Evolutionary conservation across 768 basidiomycete genomes (phyloP).

Genomic region (Mycena venus): DNA sequence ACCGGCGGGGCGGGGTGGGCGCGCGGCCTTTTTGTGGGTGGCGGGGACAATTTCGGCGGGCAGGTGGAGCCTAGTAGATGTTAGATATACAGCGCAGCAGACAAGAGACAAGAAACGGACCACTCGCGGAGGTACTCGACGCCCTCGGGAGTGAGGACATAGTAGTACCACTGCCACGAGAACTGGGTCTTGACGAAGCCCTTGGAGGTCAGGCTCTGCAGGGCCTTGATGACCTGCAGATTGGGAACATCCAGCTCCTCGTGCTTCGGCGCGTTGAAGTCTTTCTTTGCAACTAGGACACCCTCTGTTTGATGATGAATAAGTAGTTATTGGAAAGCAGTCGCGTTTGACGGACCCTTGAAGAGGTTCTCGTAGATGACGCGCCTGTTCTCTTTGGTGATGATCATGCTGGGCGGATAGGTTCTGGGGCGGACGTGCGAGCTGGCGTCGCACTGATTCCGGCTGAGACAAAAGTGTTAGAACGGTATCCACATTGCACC

Average conservation of each 20-base stretch:
- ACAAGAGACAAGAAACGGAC: slow-evolving; percentile 46
- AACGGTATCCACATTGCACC: neutral
- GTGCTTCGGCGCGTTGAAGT: slow-evolving; percentile 97
- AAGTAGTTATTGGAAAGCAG: neutral
- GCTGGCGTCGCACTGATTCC: slow-evolving; percentile 29
- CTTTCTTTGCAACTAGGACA: slow-evolving; percentile 99
- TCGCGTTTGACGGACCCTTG: slow-evolving; percentile 79
- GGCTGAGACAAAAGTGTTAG: slow-evolving; percentile 5
- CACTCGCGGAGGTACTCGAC: slow-evolving; percentile 97
- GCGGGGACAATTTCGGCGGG: slow-evolving; percentile 96
- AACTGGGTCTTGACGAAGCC: slow-evolving; percentile 99
- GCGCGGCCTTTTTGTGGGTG: slow-evolving; percentile 97
- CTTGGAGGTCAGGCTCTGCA: slow-evolving; percentile 76
- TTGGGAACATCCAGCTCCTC: slow-evolving; percentile 86
- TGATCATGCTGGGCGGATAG: slow-evolving; percentile 85
- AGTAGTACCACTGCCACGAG: slow-evolving; percentile 99
- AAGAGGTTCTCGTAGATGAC: slow-evolving; percentile 99
- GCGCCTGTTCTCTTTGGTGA: slow-evolving; percentile 95
- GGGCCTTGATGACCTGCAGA: slow-evolving; percentile 78
- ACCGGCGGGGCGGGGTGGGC: slow-evolving; percentile 85
- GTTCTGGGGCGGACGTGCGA: slow-evolving; percentile 24
- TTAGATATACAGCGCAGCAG: neutral
- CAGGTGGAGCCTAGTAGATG: slow-evolving; percentile 85
- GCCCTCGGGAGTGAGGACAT: slow-evolving; percentile 96
- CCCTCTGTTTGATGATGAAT: slow-evolving; percentile 80